A percentile compares a stretch with the other conserved stretches of the same genome.
These are phyloP conservation scores for Triangularia verruculosa DNA, from an alignment of 2,329 filamentous ascomycete genomes.

Conservation along the genomic window DNA sequence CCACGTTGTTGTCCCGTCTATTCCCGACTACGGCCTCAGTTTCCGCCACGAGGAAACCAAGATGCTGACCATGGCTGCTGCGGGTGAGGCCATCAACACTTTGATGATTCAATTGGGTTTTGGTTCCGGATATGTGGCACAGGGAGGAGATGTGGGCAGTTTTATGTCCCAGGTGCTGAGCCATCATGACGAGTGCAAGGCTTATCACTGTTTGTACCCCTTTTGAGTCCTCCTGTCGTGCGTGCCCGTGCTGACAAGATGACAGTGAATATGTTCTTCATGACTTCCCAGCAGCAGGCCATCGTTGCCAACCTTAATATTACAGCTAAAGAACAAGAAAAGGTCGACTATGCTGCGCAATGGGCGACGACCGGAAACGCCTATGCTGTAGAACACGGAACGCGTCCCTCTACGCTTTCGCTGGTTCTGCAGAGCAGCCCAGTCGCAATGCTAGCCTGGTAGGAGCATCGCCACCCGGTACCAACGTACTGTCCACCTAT, in stretches of 20 bases:
- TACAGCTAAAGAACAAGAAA: constrained; percentile 36
- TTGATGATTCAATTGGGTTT: constrained; percentile 55
- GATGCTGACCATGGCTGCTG: constrained; percentile 40
- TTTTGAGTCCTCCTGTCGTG: neutral
- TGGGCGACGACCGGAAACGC: constrained; percentile 44
- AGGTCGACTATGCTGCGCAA: constrained; percentile 34
- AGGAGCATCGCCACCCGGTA: neutral
- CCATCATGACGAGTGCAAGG: constrained; percentile 46
- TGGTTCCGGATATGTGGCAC: constrained; percentile 47
- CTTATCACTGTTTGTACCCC: constrained; percentile 31
- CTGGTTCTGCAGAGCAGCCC: constrained; percentile 52
- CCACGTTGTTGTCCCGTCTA: constrained; percentile 54
- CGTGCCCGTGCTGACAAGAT: neutral
- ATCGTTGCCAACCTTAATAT: constrained; percentile 17
- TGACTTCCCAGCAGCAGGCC: constrained; percentile 20
- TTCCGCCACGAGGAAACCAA: constrained; percentile 43
- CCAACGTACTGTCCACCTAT: neutral
- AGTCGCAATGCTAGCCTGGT: constrained; percentile 54
- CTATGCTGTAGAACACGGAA: constrained; percentile 53
- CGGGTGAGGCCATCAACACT: constrained; percentile 46
- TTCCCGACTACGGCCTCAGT: constrained; percentile 53
- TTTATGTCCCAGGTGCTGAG: constrained; percentile 43
- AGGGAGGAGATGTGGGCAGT: constrained; percentile 57
- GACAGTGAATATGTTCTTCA: constrained; percentile 23
- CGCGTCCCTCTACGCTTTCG: constrained; percentile 54